Evolutionary conservation across 441 rosid genomes (phyloP), one percentile per base, ranked within the genome.

Genomic region (Melastoma candidum): DNA sequence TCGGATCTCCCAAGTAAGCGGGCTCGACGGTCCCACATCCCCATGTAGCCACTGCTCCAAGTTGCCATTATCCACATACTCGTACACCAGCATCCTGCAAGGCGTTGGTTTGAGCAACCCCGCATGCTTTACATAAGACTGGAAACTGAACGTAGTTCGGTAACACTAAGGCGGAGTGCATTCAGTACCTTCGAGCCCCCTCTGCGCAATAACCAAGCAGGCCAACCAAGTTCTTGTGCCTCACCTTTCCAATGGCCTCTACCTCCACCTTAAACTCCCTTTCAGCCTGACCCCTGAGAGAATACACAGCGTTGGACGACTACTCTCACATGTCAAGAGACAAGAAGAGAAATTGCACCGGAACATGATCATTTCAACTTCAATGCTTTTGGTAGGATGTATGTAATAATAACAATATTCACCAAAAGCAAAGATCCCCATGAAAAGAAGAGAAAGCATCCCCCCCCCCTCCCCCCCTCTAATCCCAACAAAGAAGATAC

Each of bases 41-140:
- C 97, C 96, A 44, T 90, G 97, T 56, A 90, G 51, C 97, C 97
- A 87, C 68, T 90, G 96, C 83, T 90, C 97, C 81, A 90, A 76
- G 71, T 87, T 90, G 47, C 95, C 97, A 64, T 90, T 90, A 63
- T 87, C 88, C 12, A 90, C 77, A 44, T 84, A 90, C 68, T 90
- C 97, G 44, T 90, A 90, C 55, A 90, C 88, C 58, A 90, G 97
- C 90, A 90, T 78, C 86, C 97, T 90, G 71, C 22, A 59, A 17
- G 59, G 7, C 45, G n/a, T 0, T 26, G 2, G 14, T n/a, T 1
- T 26, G n/a, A 8, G 48, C 44, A 11, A 39, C 11, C 41, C 52
- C 56, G 61, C 60, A 45, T 41, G 53, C 22, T 48, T 11, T 12
- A n/a, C 43, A 48, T 26, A 25, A 26, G 52, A 49, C 45, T 17